Evolutionary conservation across 352 stramenopile species (phyloP), one percentile per base, ranked within the genome.

Genomic region (Phytophthora lateralis): DNA sequence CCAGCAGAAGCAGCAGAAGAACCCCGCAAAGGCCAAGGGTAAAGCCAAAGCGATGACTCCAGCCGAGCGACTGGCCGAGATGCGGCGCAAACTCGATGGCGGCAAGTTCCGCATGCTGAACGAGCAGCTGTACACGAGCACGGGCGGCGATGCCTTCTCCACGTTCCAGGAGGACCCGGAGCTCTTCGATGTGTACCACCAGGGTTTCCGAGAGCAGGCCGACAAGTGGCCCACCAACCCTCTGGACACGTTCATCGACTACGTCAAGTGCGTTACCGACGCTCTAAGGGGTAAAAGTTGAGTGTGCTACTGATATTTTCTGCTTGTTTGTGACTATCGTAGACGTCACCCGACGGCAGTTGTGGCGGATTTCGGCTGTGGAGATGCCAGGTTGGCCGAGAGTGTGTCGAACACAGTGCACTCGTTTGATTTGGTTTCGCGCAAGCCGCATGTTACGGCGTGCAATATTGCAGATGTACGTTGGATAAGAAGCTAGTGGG

Each of bases 21-120:
- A 55, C 21, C 56, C 63, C 35, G 44, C 60, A 30, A 66, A 69
- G n/a, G 18, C 24, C 4, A 76, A 76, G n/a, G 15, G 43, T 9
- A 57, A 57, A 32, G 17, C 60, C 7, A 72, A 73, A 41, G n/a
- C 43, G 30, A 26, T 67, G 37, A 67, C 57, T n/a, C 52, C 52
- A 8, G 58, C 48, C 9, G 63, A 75, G 8, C 71, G 80, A 10
- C 69, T 95, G 61, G 82, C 77, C 8, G 80, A 90, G 49, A 94
- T 98, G 79, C 85, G 92, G 15, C 84, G 86, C 12, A 88, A 95
- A 11, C 78, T 99, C 14, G 84, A 97, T 41, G 95, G 96, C 27
- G 93, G 90, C 47, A 93, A 98, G 67, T 99, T 99, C 78, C 92
- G 98, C 54, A 98, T 98, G 82, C 85, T 99, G 10, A 99, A 99